phyloP scores from a whole-genome alignment of 352 stramenopile genomes.

The Phytophthora multivora region DNA sequence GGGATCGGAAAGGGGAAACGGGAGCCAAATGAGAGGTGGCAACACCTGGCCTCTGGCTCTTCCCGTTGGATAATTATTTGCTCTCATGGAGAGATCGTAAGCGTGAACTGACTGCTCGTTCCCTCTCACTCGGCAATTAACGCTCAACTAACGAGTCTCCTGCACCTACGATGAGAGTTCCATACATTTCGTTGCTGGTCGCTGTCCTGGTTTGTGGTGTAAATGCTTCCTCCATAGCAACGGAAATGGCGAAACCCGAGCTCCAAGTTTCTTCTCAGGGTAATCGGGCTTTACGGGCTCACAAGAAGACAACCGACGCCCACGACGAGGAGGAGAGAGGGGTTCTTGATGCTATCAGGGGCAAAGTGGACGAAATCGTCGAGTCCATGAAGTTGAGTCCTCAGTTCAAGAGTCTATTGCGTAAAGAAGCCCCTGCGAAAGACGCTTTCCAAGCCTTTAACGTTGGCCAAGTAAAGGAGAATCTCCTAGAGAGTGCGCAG shows the following conservation, averaged over 20 bases:
- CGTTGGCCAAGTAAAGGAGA: not conserved
- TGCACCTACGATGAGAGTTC: not conserved
- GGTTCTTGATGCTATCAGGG: not conserved
- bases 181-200: not conserved
- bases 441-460: not conserved
- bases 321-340: not conserved
- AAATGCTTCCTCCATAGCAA: not conserved
- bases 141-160: too few species aligned
- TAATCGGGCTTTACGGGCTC: not conserved
- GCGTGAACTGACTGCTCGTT: too few species aligned
- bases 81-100: too few species aligned
- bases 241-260: too few species aligned
- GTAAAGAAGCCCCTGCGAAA: not conserved
- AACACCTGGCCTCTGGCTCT: too few species aligned
- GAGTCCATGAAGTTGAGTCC: not conserved
- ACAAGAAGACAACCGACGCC: not conserved
- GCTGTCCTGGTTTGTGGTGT: not conserved
- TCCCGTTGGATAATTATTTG: too few species aligned
- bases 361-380: not conserved
- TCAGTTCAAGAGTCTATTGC: not conserved
- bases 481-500: not conserved
- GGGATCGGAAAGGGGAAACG: too few species aligned
- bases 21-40: too few species aligned
- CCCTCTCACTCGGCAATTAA: too few species aligned
- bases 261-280: not conserved